These are phyloP conservation scores for Suillus cothurnatus DNA, from an alignment of 768 basidiomycete genomes.

Conservation along the genomic window DNA sequence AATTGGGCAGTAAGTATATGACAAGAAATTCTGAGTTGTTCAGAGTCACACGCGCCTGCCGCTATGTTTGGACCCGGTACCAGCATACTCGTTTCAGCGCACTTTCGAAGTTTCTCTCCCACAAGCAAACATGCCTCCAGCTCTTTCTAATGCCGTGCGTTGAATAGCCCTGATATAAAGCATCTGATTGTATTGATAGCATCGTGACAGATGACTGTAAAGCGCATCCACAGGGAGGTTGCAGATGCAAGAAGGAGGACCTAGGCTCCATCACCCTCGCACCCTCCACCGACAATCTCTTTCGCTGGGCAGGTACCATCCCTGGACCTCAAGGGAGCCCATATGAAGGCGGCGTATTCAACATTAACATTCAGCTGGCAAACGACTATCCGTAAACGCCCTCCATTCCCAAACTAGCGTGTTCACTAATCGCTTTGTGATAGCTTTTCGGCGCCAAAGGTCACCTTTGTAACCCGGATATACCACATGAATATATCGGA, in stretches of 20 bases:
- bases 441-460: constrained; percentile 80
- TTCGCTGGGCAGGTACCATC: constrained; percentile 74
- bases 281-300: constrained; percentile 66
- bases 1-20: neutral
- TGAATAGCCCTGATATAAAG: neutral
- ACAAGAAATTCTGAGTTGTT: neutral
- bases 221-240: constrained; percentile 84
- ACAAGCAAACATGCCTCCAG: constrained; percentile 24
- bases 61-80: neutral
- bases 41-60: neutral
- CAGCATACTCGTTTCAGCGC: neutral
- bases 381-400: constrained; percentile 76
- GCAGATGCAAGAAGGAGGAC: constrained; percentile 83
- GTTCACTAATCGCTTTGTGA: constrained; percentile 6
- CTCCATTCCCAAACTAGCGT: constrained; percentile 5
- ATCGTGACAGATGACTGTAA: constrained; percentile 58
- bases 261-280: constrained; percentile 69
- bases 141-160: constrained; percentile 28
- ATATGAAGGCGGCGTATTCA: constrained; percentile 79
- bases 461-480: constrained; percentile 76
- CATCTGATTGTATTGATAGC: neutral
- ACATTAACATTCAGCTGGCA: constrained; percentile 65
- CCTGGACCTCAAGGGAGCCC: constrained; percentile 83
- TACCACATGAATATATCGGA: constrained; percentile 92
- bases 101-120: neutral